phyloP scores from a whole-genome alignment of 2,329 filamentous ascomycete species.

The Alternaria sp. region DNA sequence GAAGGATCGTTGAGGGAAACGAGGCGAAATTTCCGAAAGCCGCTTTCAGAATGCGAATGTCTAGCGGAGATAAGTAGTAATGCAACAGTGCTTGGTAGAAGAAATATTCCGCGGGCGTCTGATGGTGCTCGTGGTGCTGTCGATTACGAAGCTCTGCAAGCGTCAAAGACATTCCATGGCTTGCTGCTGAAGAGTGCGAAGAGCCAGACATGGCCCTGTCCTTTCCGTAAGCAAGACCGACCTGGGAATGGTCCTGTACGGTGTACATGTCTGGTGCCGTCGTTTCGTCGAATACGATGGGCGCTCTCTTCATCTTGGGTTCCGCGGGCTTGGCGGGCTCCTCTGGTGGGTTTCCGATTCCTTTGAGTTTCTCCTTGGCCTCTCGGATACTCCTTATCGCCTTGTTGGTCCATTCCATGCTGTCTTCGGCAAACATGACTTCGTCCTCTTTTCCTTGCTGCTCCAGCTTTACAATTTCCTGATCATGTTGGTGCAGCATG shows the following conservation, averaged over 20 bases:
- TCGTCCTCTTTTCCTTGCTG: slow-evolving; percentile 88
- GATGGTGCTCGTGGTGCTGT: slow-evolving; percentile 54
- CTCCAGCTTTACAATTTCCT: slow-evolving; percentile 76
- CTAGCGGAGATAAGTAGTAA: slow-evolving; percentile 86
- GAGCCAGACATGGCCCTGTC: slow-evolving; percentile 38
- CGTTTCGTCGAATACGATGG: slow-evolving; percentile 59
- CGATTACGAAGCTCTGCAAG: slow-evolving; percentile 55
- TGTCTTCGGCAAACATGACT: slow-evolving; percentile 87
- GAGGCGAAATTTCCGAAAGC: slow-evolving; percentile 82
- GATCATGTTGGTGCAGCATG: slow-evolving; percentile 79
- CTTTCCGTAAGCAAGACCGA: slow-evolving; percentile 1
- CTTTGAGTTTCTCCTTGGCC: slow-evolving; percentile 75
- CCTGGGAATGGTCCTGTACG: slow-evolving; percentile 49
- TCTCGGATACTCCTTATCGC: slow-evolving; percentile 77
- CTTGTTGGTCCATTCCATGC: slow-evolving; percentile 83
- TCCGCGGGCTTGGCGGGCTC: slow-evolving; percentile 59
- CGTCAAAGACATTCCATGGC: slow-evolving; percentile 48
- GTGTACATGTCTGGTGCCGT: slow-evolving; percentile 60
- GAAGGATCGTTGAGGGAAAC: slow-evolving; percentile 85
- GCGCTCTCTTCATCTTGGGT: slow-evolving; percentile 55
- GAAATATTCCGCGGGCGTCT: slow-evolving; percentile 68
- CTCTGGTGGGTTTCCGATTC: slow-evolving; percentile 69
- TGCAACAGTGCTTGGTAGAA: slow-evolving; percentile 90
- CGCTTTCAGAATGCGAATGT: slow-evolving; percentile 90
- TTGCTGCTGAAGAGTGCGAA: slow-evolving; percentile 40